Conservation (phyloP, 495 filamentous ascomycete species). For the Aspergillus cristatus region DNA sequence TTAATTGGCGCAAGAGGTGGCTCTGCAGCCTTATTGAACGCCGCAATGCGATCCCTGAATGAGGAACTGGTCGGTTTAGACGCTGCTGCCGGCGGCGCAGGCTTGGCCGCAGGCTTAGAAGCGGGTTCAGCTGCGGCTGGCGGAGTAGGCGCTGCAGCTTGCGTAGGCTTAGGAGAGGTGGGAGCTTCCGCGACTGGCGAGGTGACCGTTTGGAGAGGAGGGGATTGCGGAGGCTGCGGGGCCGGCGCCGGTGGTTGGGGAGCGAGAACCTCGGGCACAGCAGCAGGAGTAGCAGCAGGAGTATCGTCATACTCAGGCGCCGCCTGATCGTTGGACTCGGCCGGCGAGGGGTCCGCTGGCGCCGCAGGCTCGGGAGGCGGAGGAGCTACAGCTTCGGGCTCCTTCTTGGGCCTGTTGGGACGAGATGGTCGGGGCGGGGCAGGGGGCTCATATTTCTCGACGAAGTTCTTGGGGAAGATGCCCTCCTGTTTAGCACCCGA, state of each 20-base stretch:
- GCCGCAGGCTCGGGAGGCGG: too few relatives aligned
- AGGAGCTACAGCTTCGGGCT: constrained; percentile 34
- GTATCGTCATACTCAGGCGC: constrained; percentile 24
- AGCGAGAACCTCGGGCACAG: constrained; percentile 18
- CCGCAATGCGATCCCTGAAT: constrained; percentile 91
- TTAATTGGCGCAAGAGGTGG: constrained; percentile 84
- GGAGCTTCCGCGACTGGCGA: constrained; percentile 14
- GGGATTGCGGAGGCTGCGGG: constrained; percentile 31
- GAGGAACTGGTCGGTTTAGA: constrained; percentile 71
- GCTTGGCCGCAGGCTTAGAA: constrained; percentile 33
- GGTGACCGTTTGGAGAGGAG: constrained; percentile 6
- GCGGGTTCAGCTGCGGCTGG: constrained; percentile 29
- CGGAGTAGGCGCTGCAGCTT: constrained; percentile 11
- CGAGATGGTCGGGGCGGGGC: constrained; percentile 79
- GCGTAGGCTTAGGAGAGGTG: constrained; percentile 19
- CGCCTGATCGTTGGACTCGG: constrained; percentile 18
- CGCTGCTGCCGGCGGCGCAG: constrained; percentile 52
- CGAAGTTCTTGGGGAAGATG: constrained; percentile 95
- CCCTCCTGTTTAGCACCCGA: constrained; percentile 68
- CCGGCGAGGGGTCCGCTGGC: constrained; percentile 23
- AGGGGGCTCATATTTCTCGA: constrained; percentile 86
- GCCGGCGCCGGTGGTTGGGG: too few relatives aligned
- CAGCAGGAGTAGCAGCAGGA: constrained; percentile 15
- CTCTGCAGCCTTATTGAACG: constrained; percentile 86
- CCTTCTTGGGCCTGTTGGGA: constrained; percentile 62